Conservation (phyloP, 352 stramenopile species). For the Pilasporangium apinafurcum region DNA sequence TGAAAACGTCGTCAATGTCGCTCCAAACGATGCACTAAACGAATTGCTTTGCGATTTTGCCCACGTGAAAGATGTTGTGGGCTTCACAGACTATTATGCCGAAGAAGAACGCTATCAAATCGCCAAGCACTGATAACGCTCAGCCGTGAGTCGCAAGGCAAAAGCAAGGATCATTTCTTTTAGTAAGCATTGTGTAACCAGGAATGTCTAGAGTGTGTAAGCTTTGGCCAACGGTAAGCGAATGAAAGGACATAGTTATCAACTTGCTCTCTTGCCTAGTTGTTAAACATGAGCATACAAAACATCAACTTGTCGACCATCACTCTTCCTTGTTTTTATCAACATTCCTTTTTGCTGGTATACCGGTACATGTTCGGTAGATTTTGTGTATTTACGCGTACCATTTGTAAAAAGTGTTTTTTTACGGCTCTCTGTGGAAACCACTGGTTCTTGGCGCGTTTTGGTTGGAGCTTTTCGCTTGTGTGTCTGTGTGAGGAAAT, state of each 20-base stretch:
- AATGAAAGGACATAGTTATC: too few species aligned
- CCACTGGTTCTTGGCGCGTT: slow-evolving; percentile 17
- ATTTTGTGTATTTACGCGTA: slow-evolving; percentile 5
- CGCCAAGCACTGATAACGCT: slow-evolving; percentile 1
- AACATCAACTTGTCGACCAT: too few species aligned
- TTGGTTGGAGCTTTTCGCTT: slow-evolving; percentile 16
- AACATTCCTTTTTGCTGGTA: too few species aligned
- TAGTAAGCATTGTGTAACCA: too few species aligned
- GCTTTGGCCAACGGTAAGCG: too few species aligned
- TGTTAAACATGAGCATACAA: too few species aligned
- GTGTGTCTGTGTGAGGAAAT: slow-evolving; percentile 4
- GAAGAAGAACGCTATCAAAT: slow-evolving; percentile 46
- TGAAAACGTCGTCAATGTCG: slow-evolving; percentile 20
- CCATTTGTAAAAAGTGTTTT: slow-evolving; percentile 5
- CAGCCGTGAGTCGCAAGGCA: too few species aligned
- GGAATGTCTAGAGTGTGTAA: too few species aligned
- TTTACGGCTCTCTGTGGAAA: slow-evolving; percentile 8
- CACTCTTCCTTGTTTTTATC: too few species aligned
- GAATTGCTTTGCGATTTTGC: slow-evolving; percentile 83
- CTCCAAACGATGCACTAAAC: slow-evolving; percentile 47
- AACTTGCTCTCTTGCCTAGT: too few species aligned
- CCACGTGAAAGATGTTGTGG: slow-evolving; percentile 83
- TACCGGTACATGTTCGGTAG: too few species aligned
- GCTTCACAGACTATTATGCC: slow-evolving; percentile 81
- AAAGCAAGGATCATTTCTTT: too few species aligned